These are phyloP conservation scores for Scolecobasidium constrictum DNA, from an alignment of 2,329 filamentous ascomycete genomes.

Conservation along the genomic window DNA sequence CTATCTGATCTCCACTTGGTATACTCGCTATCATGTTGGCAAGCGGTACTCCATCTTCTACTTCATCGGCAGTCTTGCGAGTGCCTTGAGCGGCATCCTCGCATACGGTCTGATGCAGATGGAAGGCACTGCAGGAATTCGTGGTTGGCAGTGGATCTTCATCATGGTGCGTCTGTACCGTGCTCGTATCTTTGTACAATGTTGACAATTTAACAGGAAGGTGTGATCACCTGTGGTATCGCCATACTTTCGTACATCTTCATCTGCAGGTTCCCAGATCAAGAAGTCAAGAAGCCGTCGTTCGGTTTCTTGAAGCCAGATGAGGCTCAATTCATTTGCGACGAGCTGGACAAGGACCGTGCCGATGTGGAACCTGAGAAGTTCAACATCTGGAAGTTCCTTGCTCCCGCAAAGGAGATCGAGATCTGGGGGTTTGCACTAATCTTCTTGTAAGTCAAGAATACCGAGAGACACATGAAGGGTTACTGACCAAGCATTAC, in stretches of 20 bases:
- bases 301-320: conserved; percentile 32
- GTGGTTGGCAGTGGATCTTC: not conserved
- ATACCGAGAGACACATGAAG: no score
- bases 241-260: conserved; percentile 16
- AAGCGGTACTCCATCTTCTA: conserved; percentile 61
- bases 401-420: conserved; percentile 35
- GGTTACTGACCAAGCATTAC: no score
- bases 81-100: conserved; percentile 57
- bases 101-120: conserved; percentile 48
- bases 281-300: conserved; percentile 25
- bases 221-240: conserved; percentile 16
- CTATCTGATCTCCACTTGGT: conserved; percentile 34
- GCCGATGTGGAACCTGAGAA: conserved; percentile 38
- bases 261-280: conserved; percentile 21
- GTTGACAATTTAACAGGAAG: conserved; percentile 4
- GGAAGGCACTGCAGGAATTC: conserved; percentile 13
- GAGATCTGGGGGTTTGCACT: conserved; percentile 46
- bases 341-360: conserved; percentile 41
- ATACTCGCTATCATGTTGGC: conserved; percentile 51
- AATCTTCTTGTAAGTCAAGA: conserved; percentile 48
- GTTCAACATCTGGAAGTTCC: conserved; percentile 37
- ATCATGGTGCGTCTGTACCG: conserved; percentile 5
- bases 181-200: not conserved
- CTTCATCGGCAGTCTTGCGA: conserved; percentile 54
- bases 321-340: conserved; percentile 39